Evolutionary conservation across 495 filamentous ascomycete species (phyloP), one percentile per base, ranked within the genome.

Genomic region (Pyronema omphalodes): DNA sequence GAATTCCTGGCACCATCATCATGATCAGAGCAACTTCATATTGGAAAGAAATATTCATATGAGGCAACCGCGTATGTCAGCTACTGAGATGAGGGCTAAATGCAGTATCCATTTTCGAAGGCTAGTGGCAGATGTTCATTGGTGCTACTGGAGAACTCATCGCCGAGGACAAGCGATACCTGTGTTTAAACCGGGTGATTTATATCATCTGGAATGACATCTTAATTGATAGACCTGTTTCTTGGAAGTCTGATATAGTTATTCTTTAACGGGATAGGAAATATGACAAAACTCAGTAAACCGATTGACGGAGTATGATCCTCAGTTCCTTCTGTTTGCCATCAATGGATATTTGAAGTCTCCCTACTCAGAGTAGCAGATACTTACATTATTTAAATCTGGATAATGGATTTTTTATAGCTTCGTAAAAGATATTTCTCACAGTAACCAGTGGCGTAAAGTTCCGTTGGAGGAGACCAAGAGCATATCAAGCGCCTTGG

Each of bases 11-110:
- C 3, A 57, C 15, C n/a, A 65, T 57, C n/a, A n/a, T n/a, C n/a
- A n/a, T n/a, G n/a, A n/a, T n/a, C 4, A 73, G 49, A 0, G 69
- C 68, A 7, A 73, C 36, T 3, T 60, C 60, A 45, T 71, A 73
- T 8, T 63, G 55, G 7, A 68, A 66, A 0, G 71, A 70, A 0
- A 73, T 51, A 7, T 63, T 56, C 14, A 74, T 2, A 47, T 2
- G n/a, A 47, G 18, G 18, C 3, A 47, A 9, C 9, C 17, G 9
- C 1, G 2, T 15, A 19, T 19, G 17, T 3, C 44, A n/a, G n/a
- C 2, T 3, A 47, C 18, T 9, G n/a, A 47, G 9, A 47, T 47
- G 44, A 14, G 23, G 44, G 9, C 5, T 3, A 47, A n/a, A 47
- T 9, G 3, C 14, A 47, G 9, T 9, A n/a, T 19, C 44, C 44